Percentiles rank a stretch among this genome's conserved stretches.
These are phyloP conservation scores for Colletotrichum ledebouriae DNA, from an alignment of 2,329 filamentous ascomycete species.

Conservation along the genomic window DNA sequence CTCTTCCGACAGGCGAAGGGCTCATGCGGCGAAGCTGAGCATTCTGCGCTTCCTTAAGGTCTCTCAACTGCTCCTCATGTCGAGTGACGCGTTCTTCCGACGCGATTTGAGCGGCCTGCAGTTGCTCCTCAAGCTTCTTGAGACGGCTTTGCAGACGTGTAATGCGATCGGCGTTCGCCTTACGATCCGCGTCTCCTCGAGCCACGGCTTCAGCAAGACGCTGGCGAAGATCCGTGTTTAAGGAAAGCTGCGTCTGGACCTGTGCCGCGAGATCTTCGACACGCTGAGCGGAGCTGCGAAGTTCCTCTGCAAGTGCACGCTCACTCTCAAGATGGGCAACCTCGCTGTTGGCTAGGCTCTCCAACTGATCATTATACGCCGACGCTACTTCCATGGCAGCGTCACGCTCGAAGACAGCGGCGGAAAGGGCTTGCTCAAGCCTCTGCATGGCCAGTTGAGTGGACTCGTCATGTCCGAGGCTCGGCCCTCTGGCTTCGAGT, in stretches of 20 bases:
- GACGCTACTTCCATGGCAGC: slow-evolving; percentile 76
- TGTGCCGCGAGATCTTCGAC: slow-evolving; percentile 85
- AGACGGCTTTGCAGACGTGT: slow-evolving; percentile 86
- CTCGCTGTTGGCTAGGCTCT: slow-evolving; percentile 69
- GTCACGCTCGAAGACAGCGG: slow-evolving; percentile 79
- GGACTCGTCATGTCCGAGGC: slow-evolving; percentile 63
- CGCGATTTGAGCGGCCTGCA: slow-evolving; percentile 84
- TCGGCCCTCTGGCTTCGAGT: slow-evolving; percentile 66
- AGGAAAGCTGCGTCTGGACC: slow-evolving; percentile 83
- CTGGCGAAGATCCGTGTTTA: slow-evolving; percentile 80
- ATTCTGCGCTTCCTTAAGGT: slow-evolving; percentile 82
- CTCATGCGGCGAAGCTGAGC: slow-evolving; percentile 82
- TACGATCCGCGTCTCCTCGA: slow-evolving; percentile 87
- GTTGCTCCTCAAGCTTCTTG: slow-evolving; percentile 84
- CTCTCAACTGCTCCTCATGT: slow-evolving; percentile 87
- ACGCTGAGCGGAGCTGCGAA: slow-evolving; percentile 79
- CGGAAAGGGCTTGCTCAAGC: slow-evolving; percentile 76
- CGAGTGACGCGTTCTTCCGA: slow-evolving; percentile 86
- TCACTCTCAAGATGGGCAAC: slow-evolving; percentile 70
- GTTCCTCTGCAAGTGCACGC: slow-evolving; percentile 74
- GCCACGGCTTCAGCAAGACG: slow-evolving; percentile 84
- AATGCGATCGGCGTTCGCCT: slow-evolving; percentile 83
- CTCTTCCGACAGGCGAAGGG: slow-evolving; percentile 51
- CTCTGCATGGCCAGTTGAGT: slow-evolving; percentile 73
- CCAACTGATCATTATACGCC: slow-evolving; percentile 72